phyloP scores from a whole-genome alignment of 192 early-diverging fungal genomes.

The Podila minutissima region DNA sequence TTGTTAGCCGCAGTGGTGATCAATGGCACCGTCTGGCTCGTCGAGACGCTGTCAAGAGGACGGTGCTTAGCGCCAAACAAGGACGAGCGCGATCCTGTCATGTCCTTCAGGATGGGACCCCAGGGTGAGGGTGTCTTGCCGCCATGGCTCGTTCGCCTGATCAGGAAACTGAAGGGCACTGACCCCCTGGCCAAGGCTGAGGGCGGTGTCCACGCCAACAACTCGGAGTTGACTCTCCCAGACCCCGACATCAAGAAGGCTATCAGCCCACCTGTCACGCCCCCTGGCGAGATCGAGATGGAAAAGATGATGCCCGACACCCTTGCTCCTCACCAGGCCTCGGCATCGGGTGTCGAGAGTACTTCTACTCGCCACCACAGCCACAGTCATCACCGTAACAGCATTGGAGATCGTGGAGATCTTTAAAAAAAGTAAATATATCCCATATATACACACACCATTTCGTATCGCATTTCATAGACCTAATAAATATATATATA shows the following conservation, averaged over 20 bases:
- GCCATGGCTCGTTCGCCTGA: conserved; percentile 44
- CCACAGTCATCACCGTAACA: conserved; percentile 24
- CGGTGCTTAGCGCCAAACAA: conserved; percentile 57
- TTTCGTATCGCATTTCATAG: too few species aligned
- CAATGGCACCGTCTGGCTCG: conserved; percentile 67
- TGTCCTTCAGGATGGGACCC: conserved; percentile 48
- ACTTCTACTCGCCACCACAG: neutral
- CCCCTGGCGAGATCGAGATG: neutral
- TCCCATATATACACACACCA: neutral
- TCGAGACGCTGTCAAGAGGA: conserved; percentile 67
- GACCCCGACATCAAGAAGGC: neutral
- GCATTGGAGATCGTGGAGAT: conserved; percentile 12
- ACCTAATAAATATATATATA: too few species aligned
- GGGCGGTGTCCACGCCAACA: conserved; percentile 10
- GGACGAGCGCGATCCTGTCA: conserved; percentile 40
- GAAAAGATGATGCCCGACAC: conserved; percentile 18
- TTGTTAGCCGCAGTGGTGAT: conserved; percentile 75
- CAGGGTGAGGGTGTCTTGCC: conserved; percentile 47
- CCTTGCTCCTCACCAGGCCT: conserved; percentile 1
- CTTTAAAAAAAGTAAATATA: neutral
- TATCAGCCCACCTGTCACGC: neutral
- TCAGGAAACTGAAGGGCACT: conserved; percentile 29
- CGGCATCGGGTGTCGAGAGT: conserved; percentile 18
- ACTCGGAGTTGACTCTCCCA: conserved; percentile 30
- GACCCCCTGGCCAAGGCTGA: conserved; percentile 39